Base-by-base conservation (phyloP, 176 grass and related monocot genomes). In the Rhipidocladum racemiflorum region DNA sequence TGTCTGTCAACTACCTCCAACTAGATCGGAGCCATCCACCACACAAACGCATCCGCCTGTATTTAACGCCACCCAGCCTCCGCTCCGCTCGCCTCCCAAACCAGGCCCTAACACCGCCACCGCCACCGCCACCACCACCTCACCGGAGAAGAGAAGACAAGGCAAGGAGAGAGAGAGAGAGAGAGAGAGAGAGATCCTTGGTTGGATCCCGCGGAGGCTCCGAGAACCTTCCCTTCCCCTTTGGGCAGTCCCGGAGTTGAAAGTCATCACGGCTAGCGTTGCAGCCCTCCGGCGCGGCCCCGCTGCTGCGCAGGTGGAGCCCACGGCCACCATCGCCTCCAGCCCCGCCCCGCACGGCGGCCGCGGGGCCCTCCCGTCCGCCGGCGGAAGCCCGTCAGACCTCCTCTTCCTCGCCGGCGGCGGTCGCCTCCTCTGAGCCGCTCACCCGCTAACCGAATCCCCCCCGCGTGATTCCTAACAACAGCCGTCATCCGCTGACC, bases 351-450 rank as follows among this genome's bases (percentile, higher is more conserved):
- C 89, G 18, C 97, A 99, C 97, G 97, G 97, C 67, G 93, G 97
- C 75, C 93, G 97, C 67, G 93, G 96, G 72, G 97, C 97, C 46
- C 89, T 99, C 36, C 97, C 97, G 6, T 93, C 91, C 4, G 97
- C 92, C 27, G 97, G 97, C 30, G 97, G 97, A 5, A 95, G 91
- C 77, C 97, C 97, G 18, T 99, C 97, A 0, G 97, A 99, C 83
- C 97, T 99, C 50, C 97, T 99, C 80, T 99, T 99, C 84, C 93
- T 99, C 67, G 97, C 97, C 74, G 97, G 97, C 67, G 97, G 97
- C 35, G 97, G 97, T 61, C 48, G 73, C 64, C 15, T 70, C 57
- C 23, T 85, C 71, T 89, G 65, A 85, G 27, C 2, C 17, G 32
- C 20, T 15, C 32, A 24, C 59, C 66, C 9, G 10, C 81, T 43